A percentile compares a stretch with the other conserved stretches of the same genome.
phyloP scores from a whole-genome alignment of 495 filamentous ascomycete genomes.

The Hypoxylon crocopeplum region DNA sequence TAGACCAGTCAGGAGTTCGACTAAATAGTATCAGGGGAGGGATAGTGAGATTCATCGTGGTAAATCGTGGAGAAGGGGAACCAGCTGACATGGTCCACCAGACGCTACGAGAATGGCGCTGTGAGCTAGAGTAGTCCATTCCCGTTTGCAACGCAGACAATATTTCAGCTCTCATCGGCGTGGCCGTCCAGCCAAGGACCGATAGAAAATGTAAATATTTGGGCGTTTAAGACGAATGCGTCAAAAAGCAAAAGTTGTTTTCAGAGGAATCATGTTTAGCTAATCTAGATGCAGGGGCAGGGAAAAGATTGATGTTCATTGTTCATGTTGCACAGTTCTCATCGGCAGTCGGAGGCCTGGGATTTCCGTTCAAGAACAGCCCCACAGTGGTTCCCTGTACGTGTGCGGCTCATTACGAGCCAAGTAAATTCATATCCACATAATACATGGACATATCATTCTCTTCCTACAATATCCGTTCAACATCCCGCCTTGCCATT shows the following conservation, averaged over 20 bases:
- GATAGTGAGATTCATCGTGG: neutral
- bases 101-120: neutral
- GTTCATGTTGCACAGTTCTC: neutral
- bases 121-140: neutral
- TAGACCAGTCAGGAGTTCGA: too few species aligned
- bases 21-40: too few species aligned
- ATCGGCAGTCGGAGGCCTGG: constrained; percentile 28
- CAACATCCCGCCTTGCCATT: too few species aligned
- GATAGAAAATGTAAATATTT: too few species aligned
- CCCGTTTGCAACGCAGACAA: neutral
- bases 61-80: constrained; percentile 22
- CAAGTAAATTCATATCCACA: too few species aligned
- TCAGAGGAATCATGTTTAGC: neutral
- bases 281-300: neutral
- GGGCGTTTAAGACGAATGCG: constrained; percentile 2
- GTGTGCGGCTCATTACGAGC: too few species aligned
- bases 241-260: constrained; percentile 11
- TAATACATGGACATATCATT: too few species aligned
- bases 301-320: too few species aligned
- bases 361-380: constrained; percentile 14
- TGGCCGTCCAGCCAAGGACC: neutral
- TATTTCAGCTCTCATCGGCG: constrained; percentile 1
- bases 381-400: too few species aligned
- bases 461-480: too few species aligned
- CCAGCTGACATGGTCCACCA: constrained; percentile 11